Conservation (phyloP, 2,329 filamentous ascomycete genomes). For the Mycosphaerella arachidis region DNA sequence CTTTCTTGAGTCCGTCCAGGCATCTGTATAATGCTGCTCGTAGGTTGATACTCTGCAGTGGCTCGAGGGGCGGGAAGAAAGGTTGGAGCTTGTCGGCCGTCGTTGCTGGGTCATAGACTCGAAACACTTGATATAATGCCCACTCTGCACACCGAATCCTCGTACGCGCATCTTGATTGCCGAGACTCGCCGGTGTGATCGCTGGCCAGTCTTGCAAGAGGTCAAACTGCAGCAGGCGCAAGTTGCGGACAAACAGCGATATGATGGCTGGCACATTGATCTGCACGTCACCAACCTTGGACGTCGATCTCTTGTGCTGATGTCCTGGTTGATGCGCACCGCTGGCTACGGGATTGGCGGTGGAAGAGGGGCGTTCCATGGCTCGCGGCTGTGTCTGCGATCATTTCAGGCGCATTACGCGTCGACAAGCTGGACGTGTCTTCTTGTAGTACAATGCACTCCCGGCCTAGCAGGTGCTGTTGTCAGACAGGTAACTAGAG, state of each 20-base stretch:
- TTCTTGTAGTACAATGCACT: neutral
- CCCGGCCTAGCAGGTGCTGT: neutral
- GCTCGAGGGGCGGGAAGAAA: conserved; percentile 86
- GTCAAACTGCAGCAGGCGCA: conserved; percentile 78
- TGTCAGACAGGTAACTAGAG: neutral
- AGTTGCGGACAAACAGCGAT: conserved; percentile 72
- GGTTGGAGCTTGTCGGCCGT: conserved; percentile 77
- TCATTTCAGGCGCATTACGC: neutral
- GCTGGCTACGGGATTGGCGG: conserved; percentile 1
- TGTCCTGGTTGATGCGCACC: conserved; percentile 2
- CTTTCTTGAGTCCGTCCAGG: conserved; percentile 83
- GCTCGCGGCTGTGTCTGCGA: neutral
- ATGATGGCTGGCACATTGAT: conserved; percentile 36
- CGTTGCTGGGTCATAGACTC: conserved; percentile 73
- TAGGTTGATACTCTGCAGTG: conserved; percentile 84
- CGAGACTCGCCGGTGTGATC: conserved; percentile 66
- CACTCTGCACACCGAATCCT: conserved; percentile 82
- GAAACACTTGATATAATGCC: conserved; percentile 83
- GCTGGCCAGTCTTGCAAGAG: conserved; percentile 71
- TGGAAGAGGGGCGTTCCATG: conserved; percentile 6
- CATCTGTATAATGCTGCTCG: conserved; percentile 76
- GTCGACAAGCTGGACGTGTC: neutral
- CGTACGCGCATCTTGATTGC: conserved; percentile 62
- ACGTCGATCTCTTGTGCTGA: conserved; percentile 16
- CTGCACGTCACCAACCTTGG: conserved; percentile 11